phyloP scores from a whole-genome alignment of 768 basidiomycete genomes.

The Pleurotus pulmonarius region DNA sequence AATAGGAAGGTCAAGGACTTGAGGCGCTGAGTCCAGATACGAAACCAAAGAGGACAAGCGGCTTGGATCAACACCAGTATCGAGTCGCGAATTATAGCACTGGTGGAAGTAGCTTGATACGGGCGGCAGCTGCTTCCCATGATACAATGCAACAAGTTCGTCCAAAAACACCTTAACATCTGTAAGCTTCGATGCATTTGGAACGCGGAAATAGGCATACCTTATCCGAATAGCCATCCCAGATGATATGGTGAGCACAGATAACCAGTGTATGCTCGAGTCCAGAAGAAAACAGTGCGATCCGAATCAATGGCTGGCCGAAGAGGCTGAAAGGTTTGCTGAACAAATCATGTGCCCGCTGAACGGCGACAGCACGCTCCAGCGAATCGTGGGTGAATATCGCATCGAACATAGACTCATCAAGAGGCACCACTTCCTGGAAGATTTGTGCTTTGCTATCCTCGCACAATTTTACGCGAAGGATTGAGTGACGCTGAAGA shows the following conservation, averaged over 20 bases:
- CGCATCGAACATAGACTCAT: neutral
- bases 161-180: neutral
- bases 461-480: neutral
- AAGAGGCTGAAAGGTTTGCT: neutral
- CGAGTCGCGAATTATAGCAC: neutral
- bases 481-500: neutral
- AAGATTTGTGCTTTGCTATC: neutral
- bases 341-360: neutral
- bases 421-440: neutral
- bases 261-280: constrained; percentile 3
- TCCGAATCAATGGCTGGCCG: neutral
- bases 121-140: neutral
- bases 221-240: constrained; percentile 4
- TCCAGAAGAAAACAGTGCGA: neutral
- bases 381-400: neutral
- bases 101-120: neutral
- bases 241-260: constrained; percentile 8
- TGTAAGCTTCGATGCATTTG: neutral
- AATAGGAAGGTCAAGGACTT: constrained; percentile 9
- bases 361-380: neutral
- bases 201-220: neutral
- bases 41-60: neutral
- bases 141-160: neutral
- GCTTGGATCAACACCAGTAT: neutral
- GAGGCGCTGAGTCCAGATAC: constrained; percentile 5